Conservation (phyloP, 202 grass and related monocot genomes). For the Setaria italica region DNA sequence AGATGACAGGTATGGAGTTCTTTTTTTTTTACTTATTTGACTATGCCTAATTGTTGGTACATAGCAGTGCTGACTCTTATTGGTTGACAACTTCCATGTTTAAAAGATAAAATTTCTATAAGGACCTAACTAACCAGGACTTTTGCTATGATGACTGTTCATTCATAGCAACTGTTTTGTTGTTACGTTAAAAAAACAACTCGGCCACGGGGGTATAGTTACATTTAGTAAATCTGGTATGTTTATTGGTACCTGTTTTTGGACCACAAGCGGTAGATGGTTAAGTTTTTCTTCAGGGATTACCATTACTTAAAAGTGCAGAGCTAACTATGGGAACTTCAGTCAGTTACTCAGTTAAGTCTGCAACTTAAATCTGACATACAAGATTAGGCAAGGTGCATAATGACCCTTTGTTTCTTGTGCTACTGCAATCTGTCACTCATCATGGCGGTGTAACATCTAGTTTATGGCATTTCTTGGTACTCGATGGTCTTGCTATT, state of each 20-base stretch:
- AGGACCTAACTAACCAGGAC: conserved; percentile 1
- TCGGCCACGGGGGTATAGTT: background rate
- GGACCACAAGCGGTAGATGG: background rate
- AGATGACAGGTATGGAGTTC: conserved; percentile 63
- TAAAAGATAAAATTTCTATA: background rate
- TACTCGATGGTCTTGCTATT: background rate
- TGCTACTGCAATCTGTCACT: conserved; percentile 26
- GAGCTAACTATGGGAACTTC: background rate
- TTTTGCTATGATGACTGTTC: background rate
- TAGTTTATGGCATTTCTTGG: background rate
- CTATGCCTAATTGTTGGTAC: conserved; percentile 13
- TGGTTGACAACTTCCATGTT: background rate
- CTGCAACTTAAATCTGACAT: conserved; percentile 13
- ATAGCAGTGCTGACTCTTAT: conserved; percentile 31
- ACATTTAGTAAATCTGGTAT: background rate
- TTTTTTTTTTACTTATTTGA: background rate
- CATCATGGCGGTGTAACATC: conserved; percentile 22
- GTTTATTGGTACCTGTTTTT: background rate
- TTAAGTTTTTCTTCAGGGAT: background rate
- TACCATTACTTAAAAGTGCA: background rate
- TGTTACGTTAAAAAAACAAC: background rate
- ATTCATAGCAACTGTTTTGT: conserved; percentile 11
- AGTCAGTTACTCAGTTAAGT: background rate
- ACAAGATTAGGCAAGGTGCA: background rate
- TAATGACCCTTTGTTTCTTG: conserved; percentile 30